phyloP scores from a whole-genome alignment of 2,329 filamentous ascomycete genomes.

The Colletotrichum musae region DNA sequence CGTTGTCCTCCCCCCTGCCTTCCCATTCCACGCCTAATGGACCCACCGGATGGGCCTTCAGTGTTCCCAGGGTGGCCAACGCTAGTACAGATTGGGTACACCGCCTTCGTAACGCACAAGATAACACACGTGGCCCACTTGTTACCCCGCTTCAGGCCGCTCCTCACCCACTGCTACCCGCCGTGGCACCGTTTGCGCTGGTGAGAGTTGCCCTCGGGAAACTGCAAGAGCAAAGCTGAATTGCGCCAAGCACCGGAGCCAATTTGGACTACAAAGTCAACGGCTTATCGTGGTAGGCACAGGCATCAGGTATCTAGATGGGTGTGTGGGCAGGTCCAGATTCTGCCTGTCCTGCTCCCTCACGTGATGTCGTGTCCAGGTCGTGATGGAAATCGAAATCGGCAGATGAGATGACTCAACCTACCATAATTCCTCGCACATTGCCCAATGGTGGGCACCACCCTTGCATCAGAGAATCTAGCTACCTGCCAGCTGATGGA shows the following conservation, averaged over 20 bases:
- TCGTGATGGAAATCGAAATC: slow-evolving; percentile 5
- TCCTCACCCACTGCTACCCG: slow-evolving; percentile 2
- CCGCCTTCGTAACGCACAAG: slow-evolving; percentile 14
- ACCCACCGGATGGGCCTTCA: too few species aligned
- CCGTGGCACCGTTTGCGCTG: background rate
- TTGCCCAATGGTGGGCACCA: slow-evolving; percentile 17
- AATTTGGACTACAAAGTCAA: background rate
- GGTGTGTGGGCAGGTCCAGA: too few species aligned
- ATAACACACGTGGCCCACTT: slow-evolving; percentile 9
- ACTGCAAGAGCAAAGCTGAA: background rate
- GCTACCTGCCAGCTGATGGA: background rate
- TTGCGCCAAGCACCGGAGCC: background rate
- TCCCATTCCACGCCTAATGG: too few species aligned
- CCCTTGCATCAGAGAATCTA: background rate
- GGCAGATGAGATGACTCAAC: background rate
- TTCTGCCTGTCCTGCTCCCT: background rate
- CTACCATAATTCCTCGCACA: background rate
- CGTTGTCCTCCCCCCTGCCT: too few species aligned
- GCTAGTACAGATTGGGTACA: slow-evolving; percentile 15
- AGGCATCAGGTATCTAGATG: too few species aligned
- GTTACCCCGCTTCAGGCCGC: slow-evolving; percentile 21
- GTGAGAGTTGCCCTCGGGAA: slow-evolving; percentile 16
- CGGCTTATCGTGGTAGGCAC: too few species aligned
- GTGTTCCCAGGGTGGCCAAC: too few species aligned
- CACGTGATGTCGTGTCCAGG: slow-evolving; percentile 12